Evolutionary conservation across 371 early-diverging fungal genomes (phyloP).

Genomic region (Nematocida sp.): DNA sequence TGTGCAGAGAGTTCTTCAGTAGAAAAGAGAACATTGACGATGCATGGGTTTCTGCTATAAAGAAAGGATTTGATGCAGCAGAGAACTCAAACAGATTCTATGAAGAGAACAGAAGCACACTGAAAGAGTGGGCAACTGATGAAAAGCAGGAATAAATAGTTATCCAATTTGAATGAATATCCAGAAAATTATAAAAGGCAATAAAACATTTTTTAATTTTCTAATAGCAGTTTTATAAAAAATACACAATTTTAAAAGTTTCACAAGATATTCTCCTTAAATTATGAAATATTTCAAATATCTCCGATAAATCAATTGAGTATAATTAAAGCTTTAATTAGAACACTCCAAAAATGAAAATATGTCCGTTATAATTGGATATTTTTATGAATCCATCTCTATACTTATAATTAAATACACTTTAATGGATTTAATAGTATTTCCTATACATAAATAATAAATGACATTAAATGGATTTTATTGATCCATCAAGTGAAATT

Average conservation of each 20-base stretch:
- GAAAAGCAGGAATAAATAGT: neutral
- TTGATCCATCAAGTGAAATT: neutral
- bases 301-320: too few relatives aligned
- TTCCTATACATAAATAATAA: too few relatives aligned
- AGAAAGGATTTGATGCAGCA: slow-evolving; percentile 43
- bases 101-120: neutral
- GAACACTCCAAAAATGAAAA: too few relatives aligned
- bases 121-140: slow-evolving; percentile 40
- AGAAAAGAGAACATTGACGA: slow-evolving; percentile 29
- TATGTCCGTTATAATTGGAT: too few relatives aligned
- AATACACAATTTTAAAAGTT: too few relatives aligned
- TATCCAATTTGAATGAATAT: too few relatives aligned
- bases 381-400: too few relatives aligned
- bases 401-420: too few relatives aligned
- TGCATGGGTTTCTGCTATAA: slow-evolving; percentile 43
- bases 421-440: too few relatives aligned
- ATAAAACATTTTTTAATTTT: neutral
- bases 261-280: too few relatives aligned
- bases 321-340: too few relatives aligned
- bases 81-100: slow-evolving; percentile 21
- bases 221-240: neutral
- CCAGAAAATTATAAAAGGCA: neutral
- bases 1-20: slow-evolving; percentile 28
- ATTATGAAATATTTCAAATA: too few relatives aligned
- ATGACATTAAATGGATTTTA: neutral